A percentile compares a stretch with the other conserved stretches of the same genome.
Conservation (phyloP, 179 eudicot genomes). For the Sideroxylon spinosum region DNA sequence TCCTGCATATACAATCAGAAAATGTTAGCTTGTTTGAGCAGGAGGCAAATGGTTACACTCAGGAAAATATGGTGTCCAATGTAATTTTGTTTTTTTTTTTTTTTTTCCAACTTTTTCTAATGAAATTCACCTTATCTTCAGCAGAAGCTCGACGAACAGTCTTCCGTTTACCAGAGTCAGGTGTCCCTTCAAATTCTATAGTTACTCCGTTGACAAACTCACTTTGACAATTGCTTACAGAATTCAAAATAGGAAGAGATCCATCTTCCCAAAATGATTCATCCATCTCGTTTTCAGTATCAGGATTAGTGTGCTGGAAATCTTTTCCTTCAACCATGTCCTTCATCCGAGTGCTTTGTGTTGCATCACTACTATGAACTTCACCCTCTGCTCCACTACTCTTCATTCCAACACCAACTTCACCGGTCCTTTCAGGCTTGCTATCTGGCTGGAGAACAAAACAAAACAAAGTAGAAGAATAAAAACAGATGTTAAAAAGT, state of each 20-base stretch:
- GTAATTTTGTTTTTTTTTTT: neutral
- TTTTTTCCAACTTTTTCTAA: neutral
- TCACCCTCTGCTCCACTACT: conserved; percentile 17
- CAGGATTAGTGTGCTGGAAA: conserved; percentile 12
- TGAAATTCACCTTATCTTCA: conserved; percentile 69
- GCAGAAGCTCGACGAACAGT: conserved; percentile 69
- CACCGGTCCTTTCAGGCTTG: conserved; percentile 19
- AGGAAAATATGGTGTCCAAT: neutral
- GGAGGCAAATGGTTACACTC: conserved; percentile 9
- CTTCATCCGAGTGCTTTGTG: conserved; percentile 1
- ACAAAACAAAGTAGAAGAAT: neutral
- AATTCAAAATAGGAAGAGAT: conserved; percentile 24
- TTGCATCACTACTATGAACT: conserved; percentile 22
- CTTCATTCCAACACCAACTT: conserved; percentile 8
- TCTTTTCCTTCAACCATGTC: conserved; percentile 17
- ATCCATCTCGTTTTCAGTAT: conserved; percentile 31
- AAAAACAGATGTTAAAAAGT: neutral
- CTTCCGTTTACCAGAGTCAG: conserved; percentile 54
- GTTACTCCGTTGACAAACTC: conserved; percentile 41
- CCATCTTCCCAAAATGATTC: conserved; percentile 67
- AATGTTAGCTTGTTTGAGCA: neutral
- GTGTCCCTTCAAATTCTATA: conserved; percentile 63
- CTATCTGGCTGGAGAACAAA: conserved; percentile 25
- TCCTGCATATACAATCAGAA: conserved; percentile 41
- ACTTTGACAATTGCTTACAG: conserved; percentile 19